Conservation (phyloP, 768 basidiomycete genomes). For the Lactarius hatsudake region DNA sequence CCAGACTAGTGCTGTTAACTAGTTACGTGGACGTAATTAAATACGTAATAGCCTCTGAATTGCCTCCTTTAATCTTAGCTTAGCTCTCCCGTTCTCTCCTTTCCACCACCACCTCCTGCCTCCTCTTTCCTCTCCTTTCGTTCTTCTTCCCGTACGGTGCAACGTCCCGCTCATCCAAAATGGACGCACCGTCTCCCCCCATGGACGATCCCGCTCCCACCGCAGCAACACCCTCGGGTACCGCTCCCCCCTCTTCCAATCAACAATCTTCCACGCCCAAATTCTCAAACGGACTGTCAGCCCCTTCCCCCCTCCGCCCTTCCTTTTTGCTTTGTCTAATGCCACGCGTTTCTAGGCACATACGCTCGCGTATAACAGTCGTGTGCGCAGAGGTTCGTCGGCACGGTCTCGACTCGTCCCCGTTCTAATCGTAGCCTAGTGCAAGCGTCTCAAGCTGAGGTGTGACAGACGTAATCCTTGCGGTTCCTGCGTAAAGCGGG, state of each 20-base stretch:
- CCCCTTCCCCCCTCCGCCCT: constrained; percentile 6
- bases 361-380: constrained; percentile 75
- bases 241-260: not conserved
- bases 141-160: not conserved
- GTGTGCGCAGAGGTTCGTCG: constrained; percentile 72
- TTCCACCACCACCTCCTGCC: constrained; percentile 1
- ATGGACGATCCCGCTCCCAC: constrained; percentile 9
- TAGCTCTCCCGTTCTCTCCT: constrained; percentile 1
- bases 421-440: constrained; percentile 42
- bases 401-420: not conserved
- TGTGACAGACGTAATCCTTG: constrained; percentile 80
- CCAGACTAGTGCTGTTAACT: not conserved
- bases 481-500: constrained; percentile 74
- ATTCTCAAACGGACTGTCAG: constrained; percentile 36
- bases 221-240: not conserved
- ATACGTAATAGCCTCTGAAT: constrained; percentile 15
- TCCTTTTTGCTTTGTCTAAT: constrained; percentile 11
- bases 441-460: constrained; percentile 84
- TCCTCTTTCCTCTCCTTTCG: not conserved
- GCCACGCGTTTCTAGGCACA: constrained; percentile 43
- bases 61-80: constrained; percentile 9
- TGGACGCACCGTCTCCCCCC: constrained; percentile 13
- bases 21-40: constrained; percentile 11
- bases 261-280: constrained; percentile 25
- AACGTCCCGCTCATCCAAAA: not conserved